Percentiles rank a stretch among this genome's conserved stretches.
Conservation (phyloP, 768 basidiomycete genomes). For the Fomitopsis pulvina region DNA sequence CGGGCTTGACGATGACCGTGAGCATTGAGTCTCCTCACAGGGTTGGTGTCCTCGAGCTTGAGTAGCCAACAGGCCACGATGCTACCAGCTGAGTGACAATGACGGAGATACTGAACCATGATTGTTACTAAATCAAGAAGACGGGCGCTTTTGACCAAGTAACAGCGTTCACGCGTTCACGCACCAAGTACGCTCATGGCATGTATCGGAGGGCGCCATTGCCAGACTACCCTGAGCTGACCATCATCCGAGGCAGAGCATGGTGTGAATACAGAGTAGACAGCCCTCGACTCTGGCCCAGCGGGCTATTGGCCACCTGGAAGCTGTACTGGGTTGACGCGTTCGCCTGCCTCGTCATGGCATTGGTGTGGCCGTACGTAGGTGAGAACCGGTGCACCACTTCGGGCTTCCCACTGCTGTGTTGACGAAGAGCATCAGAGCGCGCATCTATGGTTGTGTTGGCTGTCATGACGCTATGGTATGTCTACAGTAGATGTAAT, state of each 20-base stretch:
- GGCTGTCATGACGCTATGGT: background rate
- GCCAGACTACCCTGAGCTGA: slow-evolving; percentile 44
- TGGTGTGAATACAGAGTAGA: slow-evolving; percentile 58
- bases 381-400: background rate
- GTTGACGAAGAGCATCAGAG: background rate
- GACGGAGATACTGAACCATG: too few relatives aligned
- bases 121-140: too few relatives aligned
- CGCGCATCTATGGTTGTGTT: background rate
- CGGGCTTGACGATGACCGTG: too few relatives aligned
- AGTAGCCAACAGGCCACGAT: too few relatives aligned
- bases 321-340: slow-evolving; percentile 33
- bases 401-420: background rate
- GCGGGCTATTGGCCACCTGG: slow-evolving; percentile 26
- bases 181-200: too few relatives aligned
- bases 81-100: too few relatives aligned
- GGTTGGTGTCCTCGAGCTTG: too few relatives aligned
- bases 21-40: too few relatives aligned
- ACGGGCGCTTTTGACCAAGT: too few relatives aligned
- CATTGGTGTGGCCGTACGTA: slow-evolving; percentile 13
- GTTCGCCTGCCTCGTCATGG: slow-evolving; percentile 19
- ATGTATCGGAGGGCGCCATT: slow-evolving; percentile 34
- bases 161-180: too few relatives aligned
- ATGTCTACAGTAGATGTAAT: slow-evolving; percentile 32
- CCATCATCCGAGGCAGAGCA: slow-evolving; percentile 36
- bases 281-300: slow-evolving; percentile 41